These are phyloP conservation scores for Delphinella strobiligena DNA, from an alignment of 2,329 filamentous ascomycete genomes.

Conservation along the genomic window DNA sequence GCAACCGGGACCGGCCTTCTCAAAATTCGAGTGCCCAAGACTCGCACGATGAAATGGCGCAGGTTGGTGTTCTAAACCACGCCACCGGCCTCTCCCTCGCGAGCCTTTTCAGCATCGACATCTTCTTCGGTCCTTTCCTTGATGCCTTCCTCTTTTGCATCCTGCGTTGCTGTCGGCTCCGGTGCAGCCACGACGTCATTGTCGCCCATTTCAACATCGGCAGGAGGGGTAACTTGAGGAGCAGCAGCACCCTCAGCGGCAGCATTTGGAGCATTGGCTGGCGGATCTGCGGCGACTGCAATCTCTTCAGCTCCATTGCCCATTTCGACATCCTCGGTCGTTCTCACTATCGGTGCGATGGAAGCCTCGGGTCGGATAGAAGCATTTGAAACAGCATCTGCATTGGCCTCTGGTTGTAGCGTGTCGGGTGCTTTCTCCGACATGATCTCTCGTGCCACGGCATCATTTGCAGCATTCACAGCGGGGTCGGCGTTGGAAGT, in stretches of 20 bases:
- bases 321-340: conserved; percentile 16
- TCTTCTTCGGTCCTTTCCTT: conserved; percentile 18
- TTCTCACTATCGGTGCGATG: background rate
- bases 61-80: too few relatives aligned
- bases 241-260: background rate
- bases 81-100: conserved; percentile 8
- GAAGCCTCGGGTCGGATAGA: background rate
- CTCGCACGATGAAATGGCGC: too few relatives aligned
- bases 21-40: too few relatives aligned
- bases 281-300: background rate
- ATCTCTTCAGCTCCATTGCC: conserved; percentile 11
- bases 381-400: background rate
- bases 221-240: background rate
- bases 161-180: background rate
- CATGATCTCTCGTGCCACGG: conserved; percentile 14
- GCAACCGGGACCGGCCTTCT: too few relatives aligned
- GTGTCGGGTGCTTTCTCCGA: conserved; percentile 15
- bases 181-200: conserved; percentile 3
- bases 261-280: background rate
- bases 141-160: conserved; percentile 18
- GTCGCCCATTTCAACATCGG: conserved; percentile 9
- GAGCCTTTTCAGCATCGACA: conserved; percentile 15
- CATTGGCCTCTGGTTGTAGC: conserved; percentile 1
- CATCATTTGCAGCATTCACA: conserved; percentile 12
- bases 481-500: conserved; percentile 10